Evolutionary conservation across 2,329 filamentous ascomycete genomes (phyloP), one percentile per base, ranked within the genome.

Genomic region (Colletotrichum viniferum): DNA sequence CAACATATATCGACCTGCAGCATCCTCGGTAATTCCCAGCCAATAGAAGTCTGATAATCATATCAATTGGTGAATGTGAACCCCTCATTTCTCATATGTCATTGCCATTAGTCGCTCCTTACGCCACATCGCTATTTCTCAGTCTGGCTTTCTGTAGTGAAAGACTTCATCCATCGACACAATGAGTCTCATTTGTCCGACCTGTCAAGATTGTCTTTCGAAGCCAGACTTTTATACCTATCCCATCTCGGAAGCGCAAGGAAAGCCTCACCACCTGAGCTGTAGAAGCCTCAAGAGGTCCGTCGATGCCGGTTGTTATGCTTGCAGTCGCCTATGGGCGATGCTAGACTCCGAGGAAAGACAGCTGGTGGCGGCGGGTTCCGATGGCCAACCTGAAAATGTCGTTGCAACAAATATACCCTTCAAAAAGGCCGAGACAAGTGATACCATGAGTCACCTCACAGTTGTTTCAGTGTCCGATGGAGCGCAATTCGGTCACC

Each of bases 361-460:
- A 21, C 43, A 52, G n/a, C 10, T 52, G n/a, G n/a, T 52, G 13
- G 0, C 6, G 0, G 43, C n/a, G 3, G 0, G 0, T 52, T 52
- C 43, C n/a, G n/a, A 52, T 21, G 10, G 43, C n/a, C 43, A 21
- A 21, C 10, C 43, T 21, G 43, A 21, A 7, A 21, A 21, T 2
- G 2, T 1, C 10, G 0, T 21, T 12, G 18, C 16, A 21, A 21
- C 43, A 48, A 21, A 48, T 0, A 1, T 13, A 1, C 32, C 32
- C 1, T 13, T n/a, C n/a, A 0, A 21, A 0, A 48, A 52, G 1
- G 10, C 7, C 43, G n/a, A 52, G n/a, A 52, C 43, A 52, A 0
- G n/a, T 52, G 43, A 7, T 21, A 21, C 0, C n/a, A 4, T 1
- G 1, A 21, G 3, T 52, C 43, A 0, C n/a, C n/a, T 52, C 0